Base-by-base conservation (phyloP, 2,329 filamentous ascomycete genomes). In the Beauveria pseudobassiana region DNA sequence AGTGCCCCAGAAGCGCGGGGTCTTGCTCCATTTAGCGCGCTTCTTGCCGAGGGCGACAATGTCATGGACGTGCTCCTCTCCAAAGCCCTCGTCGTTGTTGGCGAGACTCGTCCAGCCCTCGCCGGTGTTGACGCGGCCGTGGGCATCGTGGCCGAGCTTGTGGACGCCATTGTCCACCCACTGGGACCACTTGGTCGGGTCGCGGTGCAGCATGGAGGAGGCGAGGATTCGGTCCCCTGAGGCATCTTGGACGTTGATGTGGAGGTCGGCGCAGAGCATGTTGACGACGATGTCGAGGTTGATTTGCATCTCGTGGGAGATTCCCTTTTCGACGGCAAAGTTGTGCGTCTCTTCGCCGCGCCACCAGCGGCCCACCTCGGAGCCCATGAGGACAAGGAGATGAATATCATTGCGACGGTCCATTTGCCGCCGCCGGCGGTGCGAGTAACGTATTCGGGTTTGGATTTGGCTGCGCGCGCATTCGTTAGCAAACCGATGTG, bases 181-280 rank as follows among this genome's bases (percentile, higher is more conserved):
- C 67, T 93, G 86, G 24, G 73, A 72, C 91, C 93, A 99, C 65
- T 78, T 84, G 8, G 95, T 98, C 18, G 84, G 77, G 69, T 97
- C 91, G 69, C 85, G 87, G 65, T 84, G 81, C 64, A 99, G 80
- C 65, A 87, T 80, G 43, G 87, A 81, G 4, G 84, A 90, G 3
- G 95, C 95, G 34, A 96, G 82, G 69, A 98, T 96, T 65, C 90
- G 87, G 74, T 99, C 95, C 58, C 95, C 93, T 0, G 91, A 86
- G 2, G 93, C 93, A 74, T 99, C 95, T 78, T 98, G 95, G 56
- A 99, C 93, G 76, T 99, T 98, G 75, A 99, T 81, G 77, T 96
- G 90, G n/a, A 99, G 77, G 71, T 96, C 88, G 62, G 82, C 77
- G 79, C 95, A 99, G 68, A 82, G 79, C 95, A 99, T 99, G 58